Evolutionary conservation across 1,284 basidiomycete species (phyloP).

Genomic region (Tilletia indica): DNA sequence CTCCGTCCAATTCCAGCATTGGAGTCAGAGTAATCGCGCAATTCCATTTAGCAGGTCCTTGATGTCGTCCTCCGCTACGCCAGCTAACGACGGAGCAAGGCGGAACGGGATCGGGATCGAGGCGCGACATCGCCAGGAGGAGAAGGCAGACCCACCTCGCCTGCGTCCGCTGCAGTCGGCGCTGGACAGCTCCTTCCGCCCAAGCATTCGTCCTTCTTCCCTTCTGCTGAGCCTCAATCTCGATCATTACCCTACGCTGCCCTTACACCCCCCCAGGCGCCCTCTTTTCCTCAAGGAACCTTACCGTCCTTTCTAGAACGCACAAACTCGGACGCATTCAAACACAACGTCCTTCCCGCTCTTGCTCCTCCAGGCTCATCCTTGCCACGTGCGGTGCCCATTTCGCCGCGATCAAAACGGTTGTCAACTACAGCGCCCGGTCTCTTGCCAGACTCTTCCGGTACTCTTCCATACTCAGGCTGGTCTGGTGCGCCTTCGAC

Average conservation of each 20-base stretch:
- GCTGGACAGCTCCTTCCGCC: no score
- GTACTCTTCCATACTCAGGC: neutral
- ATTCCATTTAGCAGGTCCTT: no score
- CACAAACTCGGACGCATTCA: slow-evolving; percentile 14
- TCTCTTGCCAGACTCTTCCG: neutral
- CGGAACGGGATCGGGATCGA: neutral
- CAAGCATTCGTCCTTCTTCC: slow-evolving; percentile 9
- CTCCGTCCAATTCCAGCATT: no score
- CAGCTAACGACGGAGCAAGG: no score
- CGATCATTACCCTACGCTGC: neutral
- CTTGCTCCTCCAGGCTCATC: neutral
- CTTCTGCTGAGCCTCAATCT: neutral
- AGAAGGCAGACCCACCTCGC: no score
- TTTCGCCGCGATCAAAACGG: neutral
- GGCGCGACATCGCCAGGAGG: neutral
- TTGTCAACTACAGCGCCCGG: neutral
- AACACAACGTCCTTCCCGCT: slow-evolving; percentile 10
- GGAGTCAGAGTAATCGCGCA: no score
- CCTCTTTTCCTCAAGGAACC: neutral
- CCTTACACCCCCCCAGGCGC: neutral
- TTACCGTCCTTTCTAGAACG: slow-evolving; percentile 1
- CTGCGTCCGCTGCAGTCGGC: no score
- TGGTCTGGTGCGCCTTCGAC: neutral
- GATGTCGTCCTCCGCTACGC: no score
- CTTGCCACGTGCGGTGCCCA: neutral